Evolutionary conservation across 805 yeast genomes (phyloP), one percentile per base, ranked within the genome.

Genomic region (Priceomyces fermenticarens): DNA sequence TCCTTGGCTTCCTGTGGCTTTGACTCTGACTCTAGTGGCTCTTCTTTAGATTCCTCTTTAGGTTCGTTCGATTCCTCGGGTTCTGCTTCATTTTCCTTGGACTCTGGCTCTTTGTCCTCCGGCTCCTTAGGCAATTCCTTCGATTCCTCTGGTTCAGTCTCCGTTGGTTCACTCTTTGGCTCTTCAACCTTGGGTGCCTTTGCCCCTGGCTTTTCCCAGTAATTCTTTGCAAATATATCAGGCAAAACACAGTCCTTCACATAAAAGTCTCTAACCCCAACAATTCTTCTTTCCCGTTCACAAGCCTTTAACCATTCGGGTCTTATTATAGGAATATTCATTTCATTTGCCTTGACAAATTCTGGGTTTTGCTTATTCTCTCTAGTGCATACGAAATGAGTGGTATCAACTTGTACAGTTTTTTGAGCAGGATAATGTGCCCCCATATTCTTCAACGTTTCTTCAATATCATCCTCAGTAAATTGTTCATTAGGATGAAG

Each of bases 251-350:
- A 68, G 41, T 70, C 75, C 59, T 81, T 84, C 27, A 85, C 68
- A 56, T 87, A 87, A 52, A 85, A 88, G 50, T 88, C 88, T 54
- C 95, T 76, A 11, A 93, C 99, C 20, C 98, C 97, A 32, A 90
- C 95, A 41, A 93, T 82, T 55, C 96, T 70, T 52, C 93, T 79
- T 56, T 90, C 97, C 32, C 75, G 62, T 53, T 87, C 95, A 67
- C 98, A 93, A 0, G 97, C 97, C 62, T 85, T 84, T 42, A 93
- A 70, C 98, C 98, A 93, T 60, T 93, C 97, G 0, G 99, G 98
- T 60, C 96, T 78, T 20, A 93, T 90, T 30, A 93, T 78, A 2
- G 99, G 99, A 41, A 93, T 88, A 57, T 89, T 93, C 68, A 80
- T 78, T 39, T 84, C 89, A 46, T 76, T 73, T 1, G 98, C 99